A percentile compares a stretch with the other conserved stretches of the same genome.
These are phyloP conservation scores for Fusarium ambrosium DNA, from an alignment of 2,329 filamentous ascomycete species.

Conservation along the genomic window DNA sequence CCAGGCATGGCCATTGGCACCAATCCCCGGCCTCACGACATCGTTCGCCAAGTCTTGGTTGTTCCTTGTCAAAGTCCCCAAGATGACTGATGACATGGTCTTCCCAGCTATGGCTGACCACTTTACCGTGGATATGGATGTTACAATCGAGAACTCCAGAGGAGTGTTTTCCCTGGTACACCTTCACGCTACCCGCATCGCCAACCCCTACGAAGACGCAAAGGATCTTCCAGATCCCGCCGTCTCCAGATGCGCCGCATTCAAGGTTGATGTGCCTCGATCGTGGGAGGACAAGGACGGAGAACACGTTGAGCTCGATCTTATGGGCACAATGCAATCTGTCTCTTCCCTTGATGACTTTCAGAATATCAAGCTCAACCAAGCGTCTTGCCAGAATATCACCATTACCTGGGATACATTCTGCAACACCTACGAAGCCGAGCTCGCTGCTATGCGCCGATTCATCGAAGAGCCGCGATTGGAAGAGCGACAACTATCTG, in stretches of 20 bases:
- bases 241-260: slow-evolving; percentile 47
- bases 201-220: slow-evolving; percentile 50
- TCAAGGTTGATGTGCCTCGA: slow-evolving; percentile 52
- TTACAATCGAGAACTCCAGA: slow-evolving; percentile 31
- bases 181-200: slow-evolving; percentile 45
- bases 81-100: slow-evolving; percentile 19
- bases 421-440: slow-evolving; percentile 51
- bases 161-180: slow-evolving; percentile 45
- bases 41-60: slow-evolving; percentile 52
- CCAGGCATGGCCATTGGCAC: slow-evolving; percentile 49
- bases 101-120: slow-evolving; percentile 49
- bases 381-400: slow-evolving; percentile 37
- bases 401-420: slow-evolving; percentile 47
- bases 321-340: slow-evolving; percentile 76
- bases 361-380: slow-evolving; percentile 26
- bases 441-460: slow-evolving; percentile 49
- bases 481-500: slow-evolving; percentile 19
- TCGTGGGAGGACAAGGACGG: slow-evolving; percentile 47
- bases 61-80: slow-evolving; percentile 47
- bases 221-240: slow-evolving; percentile 6
- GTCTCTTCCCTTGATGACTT: slow-evolving; percentile 55
- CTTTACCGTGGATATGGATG: slow-evolving; percentile 48
- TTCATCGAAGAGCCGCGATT: slow-evolving; percentile 41
- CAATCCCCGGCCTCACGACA: slow-evolving; percentile 47
- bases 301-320: slow-evolving; percentile 54